Conservation (phyloP, 2,329 filamentous ascomycete species). For the Venturia aucupariae region DNA sequence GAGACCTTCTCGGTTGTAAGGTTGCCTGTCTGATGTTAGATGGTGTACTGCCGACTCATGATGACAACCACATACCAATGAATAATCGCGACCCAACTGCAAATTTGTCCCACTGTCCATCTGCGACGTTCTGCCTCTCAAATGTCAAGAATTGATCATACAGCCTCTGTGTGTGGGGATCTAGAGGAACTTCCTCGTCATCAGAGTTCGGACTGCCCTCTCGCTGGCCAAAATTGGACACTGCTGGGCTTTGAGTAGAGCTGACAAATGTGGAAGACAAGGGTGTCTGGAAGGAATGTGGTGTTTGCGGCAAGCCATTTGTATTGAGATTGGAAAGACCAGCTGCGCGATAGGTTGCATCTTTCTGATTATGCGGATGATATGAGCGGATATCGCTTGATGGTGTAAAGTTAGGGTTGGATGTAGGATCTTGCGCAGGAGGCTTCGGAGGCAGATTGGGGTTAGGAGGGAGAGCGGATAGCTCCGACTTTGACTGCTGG, state of each 20-base stretch:
- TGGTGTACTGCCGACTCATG: background rate
- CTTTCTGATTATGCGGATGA: conserved; percentile 38
- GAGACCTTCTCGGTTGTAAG: conserved; percentile 87
- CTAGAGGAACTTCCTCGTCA: conserved; percentile 43
- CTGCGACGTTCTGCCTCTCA: conserved; percentile 65
- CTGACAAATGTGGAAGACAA: conserved; percentile 9
- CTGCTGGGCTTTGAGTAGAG: conserved; percentile 23
- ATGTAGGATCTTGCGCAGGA: conserved; percentile 39
- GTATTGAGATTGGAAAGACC: conserved; percentile 1
- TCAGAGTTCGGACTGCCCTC: conserved; percentile 19
- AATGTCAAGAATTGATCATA: conserved; percentile 67
- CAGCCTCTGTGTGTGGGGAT: conserved; percentile 50
- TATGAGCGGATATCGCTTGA: conserved; percentile 41
- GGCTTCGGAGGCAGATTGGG: conserved; percentile 38
- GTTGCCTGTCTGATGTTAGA: conserved; percentile 52
- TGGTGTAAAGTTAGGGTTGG: conserved; percentile 38
- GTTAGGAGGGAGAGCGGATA: conserved; percentile 18
- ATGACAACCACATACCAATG: conserved; percentile 52
- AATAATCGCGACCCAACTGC: conserved; percentile 69
- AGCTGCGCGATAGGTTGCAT: conserved; percentile 25
- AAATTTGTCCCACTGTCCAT: conserved; percentile 74
- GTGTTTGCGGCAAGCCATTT: conserved; percentile 8
- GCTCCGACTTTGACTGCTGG: background rate
- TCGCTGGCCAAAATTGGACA: conserved; percentile 19
- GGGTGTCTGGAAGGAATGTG: conserved; percentile 16